phyloP scores from a whole-genome alignment of 2,329 filamentous ascomycete species.

The Microcyclospora tardicrescens region DNA sequence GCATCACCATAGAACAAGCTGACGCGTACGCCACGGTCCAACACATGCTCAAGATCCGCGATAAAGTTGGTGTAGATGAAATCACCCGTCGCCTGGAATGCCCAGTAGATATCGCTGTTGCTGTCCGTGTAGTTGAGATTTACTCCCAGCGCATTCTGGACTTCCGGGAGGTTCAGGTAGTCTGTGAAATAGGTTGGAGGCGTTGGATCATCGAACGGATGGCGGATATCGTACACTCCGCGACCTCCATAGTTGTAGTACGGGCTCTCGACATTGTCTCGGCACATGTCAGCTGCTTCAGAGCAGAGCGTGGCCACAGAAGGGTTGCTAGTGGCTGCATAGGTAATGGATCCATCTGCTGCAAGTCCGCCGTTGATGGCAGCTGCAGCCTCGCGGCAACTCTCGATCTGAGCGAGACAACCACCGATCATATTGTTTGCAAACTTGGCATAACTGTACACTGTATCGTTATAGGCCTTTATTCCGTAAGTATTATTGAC shows the following conservation, averaged over 20 bases:
- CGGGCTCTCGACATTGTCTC: slow-evolving; percentile 42
- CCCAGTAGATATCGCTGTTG: slow-evolving; percentile 29
- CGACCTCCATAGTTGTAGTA: slow-evolving; percentile 43
- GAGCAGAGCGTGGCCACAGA: slow-evolving; percentile 33
- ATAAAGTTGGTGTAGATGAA: slow-evolving; percentile 48
- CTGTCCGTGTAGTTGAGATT: slow-evolving; percentile 8
- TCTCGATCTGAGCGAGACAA: slow-evolving; percentile 36
- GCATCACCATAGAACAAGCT: slow-evolving; percentile 26
- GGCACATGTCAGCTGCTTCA: slow-evolving; percentile 43
- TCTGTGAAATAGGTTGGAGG: slow-evolving; percentile 48
- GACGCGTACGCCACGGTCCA: slow-evolving; percentile 25
- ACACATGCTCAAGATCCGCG: slow-evolving; percentile 28
- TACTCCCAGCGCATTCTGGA: slow-evolving; percentile 46
- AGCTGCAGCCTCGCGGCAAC: slow-evolving; percentile 37
- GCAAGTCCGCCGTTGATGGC: slow-evolving; percentile 17
- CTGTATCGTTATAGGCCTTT: slow-evolving; percentile 42
- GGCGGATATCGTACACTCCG: slow-evolving; percentile 49
- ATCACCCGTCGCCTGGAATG: slow-evolving; percentile 44
- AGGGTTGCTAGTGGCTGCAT: slow-evolving; percentile 17
- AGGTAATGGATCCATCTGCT: slow-evolving; percentile 2
- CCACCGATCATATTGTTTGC: slow-evolving; percentile 36
- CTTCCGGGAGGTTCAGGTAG: slow-evolving; percentile 48
- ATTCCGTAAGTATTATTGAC: slow-evolving; percentile 45
- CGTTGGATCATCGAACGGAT: slow-evolving; percentile 43
- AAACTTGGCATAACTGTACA: slow-evolving; percentile 46